phyloP scores from a whole-genome alignment of 768 basidiomycete species.

The Lactarius pseudohatsudake region DNA sequence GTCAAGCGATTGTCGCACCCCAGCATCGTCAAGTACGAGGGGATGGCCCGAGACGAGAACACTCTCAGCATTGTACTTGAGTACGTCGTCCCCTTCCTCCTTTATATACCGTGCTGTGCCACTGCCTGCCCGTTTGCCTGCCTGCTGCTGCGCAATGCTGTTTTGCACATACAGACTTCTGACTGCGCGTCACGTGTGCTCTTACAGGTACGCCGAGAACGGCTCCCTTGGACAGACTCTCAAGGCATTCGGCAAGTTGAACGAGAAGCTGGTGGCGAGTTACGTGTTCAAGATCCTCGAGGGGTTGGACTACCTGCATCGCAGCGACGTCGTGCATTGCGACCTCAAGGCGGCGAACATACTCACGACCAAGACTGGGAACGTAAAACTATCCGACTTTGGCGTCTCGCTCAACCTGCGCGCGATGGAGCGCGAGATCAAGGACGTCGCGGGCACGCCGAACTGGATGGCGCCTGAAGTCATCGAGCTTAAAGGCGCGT shows the following conservation, averaged over 20 bases:
- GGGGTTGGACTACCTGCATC: constrained; percentile 90
- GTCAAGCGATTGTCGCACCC: constrained; percentile 90
- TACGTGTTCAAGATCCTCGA: constrained; percentile 98
- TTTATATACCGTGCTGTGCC: constrained; percentile 20
- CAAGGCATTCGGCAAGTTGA: constrained; percentile 91
- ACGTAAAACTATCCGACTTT: constrained; percentile 96
- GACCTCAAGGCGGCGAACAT: constrained; percentile 99
- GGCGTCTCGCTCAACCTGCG: constrained; percentile 97
- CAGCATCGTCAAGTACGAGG: constrained; percentile 96
- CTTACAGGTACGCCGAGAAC: constrained; percentile 86
- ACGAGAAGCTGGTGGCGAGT: constrained; percentile 86
- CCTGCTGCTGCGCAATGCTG: not conserved
- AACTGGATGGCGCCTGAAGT: constrained; percentile 99
- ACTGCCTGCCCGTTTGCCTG: not conserved
- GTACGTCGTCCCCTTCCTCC: constrained; percentile 49
- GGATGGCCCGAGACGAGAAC: constrained; percentile 87
- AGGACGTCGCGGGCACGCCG: constrained; percentile 90
- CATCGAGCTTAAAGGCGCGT: constrained; percentile 91
- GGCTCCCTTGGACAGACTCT: constrained; percentile 92
- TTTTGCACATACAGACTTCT: not conserved
- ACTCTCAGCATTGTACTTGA: constrained; percentile 92
- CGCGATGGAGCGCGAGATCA: constrained; percentile 78
- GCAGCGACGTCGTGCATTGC: constrained; percentile 89
- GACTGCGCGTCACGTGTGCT: constrained; percentile 22
- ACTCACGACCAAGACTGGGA: constrained; percentile 96